Evolutionary conservation across 371 early-diverging fungal species (phyloP), one percentile per base, ranked within the genome.

Genomic region (Rhizopus microsporus): DNA sequence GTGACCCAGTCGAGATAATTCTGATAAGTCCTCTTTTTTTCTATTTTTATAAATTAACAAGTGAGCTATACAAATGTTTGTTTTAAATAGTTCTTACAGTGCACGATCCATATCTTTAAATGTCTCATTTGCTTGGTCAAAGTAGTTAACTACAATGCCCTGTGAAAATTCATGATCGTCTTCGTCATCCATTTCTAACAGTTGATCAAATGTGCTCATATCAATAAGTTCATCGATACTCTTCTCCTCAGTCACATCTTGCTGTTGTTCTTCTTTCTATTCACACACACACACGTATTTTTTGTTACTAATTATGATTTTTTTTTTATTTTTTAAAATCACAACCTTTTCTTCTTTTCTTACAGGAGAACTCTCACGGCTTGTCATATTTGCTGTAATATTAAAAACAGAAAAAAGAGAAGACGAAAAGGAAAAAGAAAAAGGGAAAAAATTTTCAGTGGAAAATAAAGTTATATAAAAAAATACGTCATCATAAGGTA

Each of bases 131-230:
- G 92, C 91, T 63, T 93, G 93, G 38, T 87, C 82, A 67, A 88
- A 90, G 58, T 88, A 91, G 58, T 91, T 79, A 56, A 68, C 55
- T 5, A 92, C 89, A 57, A 93, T 78, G 29, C 81, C 79, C 57
- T 79, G 76, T 46, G 88, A 87, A 64, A 93, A 93, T 45, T 81
- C 86, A 64, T 82, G 82, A 29, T 90, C 88, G 16, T 88, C 91
- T 51, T 88, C 90, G 46, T 89, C 89, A 59, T 91, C 91, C 90
- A 91, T 89, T 46, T 90, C 91, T 55, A 91, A 65, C 17, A 93
- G 67, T 65, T 91, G 92, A 48, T 88, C 87, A 71, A 93, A 91
- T 6, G 84, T 85, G 49, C 59, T 63, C 59, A 86, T 81, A 64
- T 92, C 91, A 61, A 92, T 81, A 49, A 92, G 76, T 32, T 83